A percentile compares a stretch with the other conserved stretches of the same genome.
Conservation (phyloP, 257 asterid genomes). For the Plantago ovata region DNA sequence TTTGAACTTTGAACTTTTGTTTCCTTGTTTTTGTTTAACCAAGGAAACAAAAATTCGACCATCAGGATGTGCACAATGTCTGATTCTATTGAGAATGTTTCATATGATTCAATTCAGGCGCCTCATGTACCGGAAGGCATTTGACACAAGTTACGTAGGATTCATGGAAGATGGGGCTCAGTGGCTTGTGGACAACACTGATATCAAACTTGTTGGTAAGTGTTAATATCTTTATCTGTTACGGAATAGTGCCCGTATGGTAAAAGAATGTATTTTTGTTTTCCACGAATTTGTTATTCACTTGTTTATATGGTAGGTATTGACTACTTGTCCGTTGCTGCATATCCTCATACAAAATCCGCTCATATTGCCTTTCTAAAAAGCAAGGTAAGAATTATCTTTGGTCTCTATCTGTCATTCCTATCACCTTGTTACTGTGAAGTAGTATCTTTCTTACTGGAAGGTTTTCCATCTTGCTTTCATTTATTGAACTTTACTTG, state of each 20-base stretch:
- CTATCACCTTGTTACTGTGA: background rate
- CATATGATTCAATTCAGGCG: conserved; percentile 52
- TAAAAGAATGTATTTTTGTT: background rate
- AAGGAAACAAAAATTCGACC: too few relatives aligned
- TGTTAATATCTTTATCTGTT: conserved; percentile 1
- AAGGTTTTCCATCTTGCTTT: background rate
- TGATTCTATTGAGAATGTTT: background rate
- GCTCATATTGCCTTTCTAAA: conserved; percentile 77
- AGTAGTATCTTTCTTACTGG: background rate
- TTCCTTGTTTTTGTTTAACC: too few relatives aligned
- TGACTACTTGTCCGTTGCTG: conserved; percentile 96
- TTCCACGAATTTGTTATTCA: background rate
- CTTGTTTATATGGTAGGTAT: conserved; percentile 43
- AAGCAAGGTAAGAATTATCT: conserved; percentile 56
- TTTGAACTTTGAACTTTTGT: too few relatives aligned
- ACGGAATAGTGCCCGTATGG: background rate
- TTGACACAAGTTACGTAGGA: conserved; percentile 84
- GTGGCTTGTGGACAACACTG: conserved; percentile 95
- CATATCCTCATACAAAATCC: conserved; percentile 56
- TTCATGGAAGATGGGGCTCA: conserved; percentile 93
- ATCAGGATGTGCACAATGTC: background rate
- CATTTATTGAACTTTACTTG: too few relatives aligned
- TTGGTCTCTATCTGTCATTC: background rate
- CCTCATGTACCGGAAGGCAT: conserved; percentile 80
- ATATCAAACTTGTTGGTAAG: conserved; percentile 93